Percentiles rank a stretch among this genome's conserved stretches.
Conservation (phyloP, 2,329 filamentous ascomycete species). For the Metarhizium sp. region DNA sequence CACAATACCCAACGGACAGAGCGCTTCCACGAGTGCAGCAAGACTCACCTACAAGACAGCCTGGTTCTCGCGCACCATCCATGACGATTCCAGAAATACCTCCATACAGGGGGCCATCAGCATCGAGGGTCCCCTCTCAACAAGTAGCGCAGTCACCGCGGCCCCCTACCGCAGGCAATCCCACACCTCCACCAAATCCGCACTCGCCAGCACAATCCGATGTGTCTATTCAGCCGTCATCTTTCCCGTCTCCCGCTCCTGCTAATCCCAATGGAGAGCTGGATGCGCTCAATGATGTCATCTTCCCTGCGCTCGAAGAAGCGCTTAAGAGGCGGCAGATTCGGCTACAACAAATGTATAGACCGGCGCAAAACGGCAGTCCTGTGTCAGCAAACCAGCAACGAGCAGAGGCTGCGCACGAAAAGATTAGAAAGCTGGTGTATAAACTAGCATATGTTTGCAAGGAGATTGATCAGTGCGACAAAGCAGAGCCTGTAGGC, state of each 20-base stretch:
- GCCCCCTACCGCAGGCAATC: constrained; percentile 5
- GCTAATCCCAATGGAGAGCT: constrained; percentile 57
- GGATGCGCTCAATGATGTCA: constrained; percentile 81
- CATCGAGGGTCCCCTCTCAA: constrained; percentile 20
- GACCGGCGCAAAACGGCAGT: constrained; percentile 26
- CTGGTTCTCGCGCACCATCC: constrained; percentile 24
- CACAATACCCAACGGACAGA: constrained; percentile 5
- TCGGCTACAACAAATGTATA: constrained; percentile 44
- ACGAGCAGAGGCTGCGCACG: constrained; percentile 63
- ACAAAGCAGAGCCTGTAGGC: constrained; percentile 77
- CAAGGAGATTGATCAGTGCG: constrained; percentile 81
- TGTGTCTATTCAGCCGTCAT: constrained; percentile 27
- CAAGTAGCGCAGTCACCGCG: constrained; percentile 15
- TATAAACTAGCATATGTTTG: constrained; percentile 76
- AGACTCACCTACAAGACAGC: constrained; percentile 10
- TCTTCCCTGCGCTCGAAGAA: constrained; percentile 86
- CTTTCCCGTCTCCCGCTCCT: constrained; percentile 49
- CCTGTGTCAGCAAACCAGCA: constrained; percentile 53
- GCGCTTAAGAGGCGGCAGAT: constrained; percentile 73
- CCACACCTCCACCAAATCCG: constrained; percentile 17
- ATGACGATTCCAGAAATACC: constrained; percentile 46
- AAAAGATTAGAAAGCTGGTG: constrained; percentile 71
- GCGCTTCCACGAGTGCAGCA: constrained; percentile 12
- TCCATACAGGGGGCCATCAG: constrained; percentile 35
- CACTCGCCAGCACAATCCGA: constrained; percentile 23